A percentile compares a stretch with the other conserved stretches of the same genome.
These are phyloP conservation scores for Silybum marianum DNA, from an alignment of 129 eudicot species.

Conservation along the genomic window DNA sequence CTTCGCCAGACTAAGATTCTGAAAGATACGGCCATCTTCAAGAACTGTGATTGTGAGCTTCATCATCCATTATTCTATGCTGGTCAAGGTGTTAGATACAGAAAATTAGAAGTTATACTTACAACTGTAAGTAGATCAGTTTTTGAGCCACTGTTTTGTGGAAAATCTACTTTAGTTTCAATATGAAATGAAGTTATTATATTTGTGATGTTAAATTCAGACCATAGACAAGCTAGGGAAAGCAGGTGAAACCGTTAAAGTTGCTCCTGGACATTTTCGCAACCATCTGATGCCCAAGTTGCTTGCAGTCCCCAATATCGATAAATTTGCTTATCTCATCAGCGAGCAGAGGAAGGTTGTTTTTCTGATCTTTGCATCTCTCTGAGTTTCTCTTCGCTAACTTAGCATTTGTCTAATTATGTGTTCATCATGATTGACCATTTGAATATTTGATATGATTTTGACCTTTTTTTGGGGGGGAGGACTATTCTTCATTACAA, in stretches of 20 bases:
- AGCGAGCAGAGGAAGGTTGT: conserved; percentile 78
- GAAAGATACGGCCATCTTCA: conserved; percentile 13
- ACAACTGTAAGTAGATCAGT: conserved; percentile 56
- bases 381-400: background rate
- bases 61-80: conserved; percentile 71
- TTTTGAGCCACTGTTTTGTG: background rate
- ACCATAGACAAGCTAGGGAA: conserved; percentile 79
- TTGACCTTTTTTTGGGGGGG: background rate
- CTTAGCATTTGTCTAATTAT: conserved; percentile 2
- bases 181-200: background rate
- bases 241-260: conserved; percentile 91
- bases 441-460: background rate
- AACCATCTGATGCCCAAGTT: conserved; percentile 91
- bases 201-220: conserved; percentile 33
- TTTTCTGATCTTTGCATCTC: background rate
- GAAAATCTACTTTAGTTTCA: background rate
- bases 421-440: background rate
- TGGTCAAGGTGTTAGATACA: conserved; percentile 73
- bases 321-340: conserved; percentile 70
- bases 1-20: conserved; percentile 44
- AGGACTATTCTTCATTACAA: background rate
- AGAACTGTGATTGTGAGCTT: conserved; percentile 34
- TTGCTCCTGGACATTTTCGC: conserved; percentile 93
- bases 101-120: conserved; percentile 85
- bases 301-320: conserved; percentile 87